phyloP scores from a whole-genome alignment of 768 basidiomycete genomes.

The Termitomyces sp. region DNA sequence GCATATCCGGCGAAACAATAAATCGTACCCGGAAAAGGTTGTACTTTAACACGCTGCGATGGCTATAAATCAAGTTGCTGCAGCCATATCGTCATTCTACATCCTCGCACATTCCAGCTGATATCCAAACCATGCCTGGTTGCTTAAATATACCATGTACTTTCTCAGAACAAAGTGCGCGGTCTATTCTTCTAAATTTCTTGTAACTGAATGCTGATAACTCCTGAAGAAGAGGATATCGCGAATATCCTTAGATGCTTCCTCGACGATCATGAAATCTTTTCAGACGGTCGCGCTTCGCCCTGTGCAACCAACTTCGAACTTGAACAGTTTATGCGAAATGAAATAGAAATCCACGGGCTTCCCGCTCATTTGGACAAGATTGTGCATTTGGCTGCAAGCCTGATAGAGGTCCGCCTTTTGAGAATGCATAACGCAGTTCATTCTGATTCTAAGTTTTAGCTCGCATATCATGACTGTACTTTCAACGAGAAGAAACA shows the following conservation, averaged over 20 bases:
- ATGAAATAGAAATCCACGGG: neutral
- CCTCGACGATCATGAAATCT: constrained; percentile 1
- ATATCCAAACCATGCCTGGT: neutral
- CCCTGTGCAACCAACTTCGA: constrained; percentile 2
- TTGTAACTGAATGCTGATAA: neutral
- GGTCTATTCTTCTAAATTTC: neutral
- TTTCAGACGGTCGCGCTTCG: neutral
- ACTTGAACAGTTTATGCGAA: constrained; percentile 11
- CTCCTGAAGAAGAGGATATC: neutral
- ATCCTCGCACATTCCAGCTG: neutral
- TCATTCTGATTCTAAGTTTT: neutral
- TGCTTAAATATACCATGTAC: neutral
- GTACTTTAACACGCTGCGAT: neutral
- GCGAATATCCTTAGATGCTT: constrained; percentile 1
- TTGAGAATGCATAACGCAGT: neutral
- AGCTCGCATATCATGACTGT: constrained; percentile 16
- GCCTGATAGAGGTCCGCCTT: constrained; percentile 10
- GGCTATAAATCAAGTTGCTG: neutral
- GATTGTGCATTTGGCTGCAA: constrained; percentile 8
- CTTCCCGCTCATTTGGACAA: constrained; percentile 3
- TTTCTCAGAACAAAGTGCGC: neutral
- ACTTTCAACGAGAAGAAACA: constrained; percentile 15
- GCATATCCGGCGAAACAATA: neutral
- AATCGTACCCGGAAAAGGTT: neutral
- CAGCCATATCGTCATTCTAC: neutral